Evolutionary conservation across 1,139 yeast genomes (phyloP).

Genomic region (Kodamaea anthophila): DNA sequence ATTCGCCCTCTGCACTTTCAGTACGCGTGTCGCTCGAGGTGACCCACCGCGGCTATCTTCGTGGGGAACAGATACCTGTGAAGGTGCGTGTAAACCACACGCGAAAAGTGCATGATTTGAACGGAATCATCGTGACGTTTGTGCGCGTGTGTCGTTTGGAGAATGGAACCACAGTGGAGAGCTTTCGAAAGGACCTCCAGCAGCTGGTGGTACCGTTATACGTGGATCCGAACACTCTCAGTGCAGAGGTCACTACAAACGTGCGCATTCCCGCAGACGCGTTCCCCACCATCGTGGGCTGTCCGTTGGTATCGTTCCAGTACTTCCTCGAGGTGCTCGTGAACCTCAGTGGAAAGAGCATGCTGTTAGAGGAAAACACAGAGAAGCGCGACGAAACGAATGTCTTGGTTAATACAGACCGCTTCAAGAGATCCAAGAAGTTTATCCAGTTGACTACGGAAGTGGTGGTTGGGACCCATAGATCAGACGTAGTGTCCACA

Average conservation of each 20-base stretch:
- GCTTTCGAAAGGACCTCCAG: constrained; percentile 77
- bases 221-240: constrained; percentile 61
- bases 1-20: constrained; percentile 1
- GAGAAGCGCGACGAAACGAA: constrained; percentile 24
- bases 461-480: constrained; percentile 70
- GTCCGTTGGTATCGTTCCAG: constrained; percentile 72
- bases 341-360: constrained; percentile 49
- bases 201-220: constrained; percentile 76
- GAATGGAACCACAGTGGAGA: constrained; percentile 60
- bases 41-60: constrained; percentile 63
- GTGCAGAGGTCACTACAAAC: constrained; percentile 55
- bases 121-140: constrained; percentile 73
- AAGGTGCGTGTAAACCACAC: constrained; percentile 62
- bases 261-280: constrained; percentile 77
- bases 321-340: constrained; percentile 79
- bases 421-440: constrained; percentile 64
- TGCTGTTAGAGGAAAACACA: constrained; percentile 18
- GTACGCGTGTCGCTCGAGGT: constrained; percentile 54
- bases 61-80: constrained; percentile 76
- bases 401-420: constrained; percentile 70
- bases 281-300: constrained; percentile 75
- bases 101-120: constrained; percentile 62
- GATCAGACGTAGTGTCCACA: no score
- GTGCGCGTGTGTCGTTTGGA: constrained; percentile 77
- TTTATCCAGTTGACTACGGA: constrained; percentile 76